A percentile compares a stretch with the other conserved stretches of the same genome.
Conservation (phyloP, 345 rosid species). For the Pistacia integerrima region DNA sequence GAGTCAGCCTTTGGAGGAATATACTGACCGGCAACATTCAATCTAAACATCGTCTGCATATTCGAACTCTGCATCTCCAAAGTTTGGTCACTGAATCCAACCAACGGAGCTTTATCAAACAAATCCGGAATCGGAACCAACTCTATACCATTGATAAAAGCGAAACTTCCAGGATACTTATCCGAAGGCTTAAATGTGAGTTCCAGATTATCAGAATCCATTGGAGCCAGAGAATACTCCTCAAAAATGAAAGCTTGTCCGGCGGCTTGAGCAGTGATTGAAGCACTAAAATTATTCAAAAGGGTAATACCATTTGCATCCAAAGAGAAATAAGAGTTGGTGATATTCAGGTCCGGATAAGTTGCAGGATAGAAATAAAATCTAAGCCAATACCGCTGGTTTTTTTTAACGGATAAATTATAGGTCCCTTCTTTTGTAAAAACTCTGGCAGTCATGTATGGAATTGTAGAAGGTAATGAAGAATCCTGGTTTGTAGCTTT, state of each 20-base stretch:
- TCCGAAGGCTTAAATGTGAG: constrained; percentile 58
- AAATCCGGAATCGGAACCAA: constrained; percentile 52
- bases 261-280: constrained; percentile 67
- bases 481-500: constrained; percentile 68
- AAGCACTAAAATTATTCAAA: constrained; percentile 71
- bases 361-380: constrained; percentile 68
- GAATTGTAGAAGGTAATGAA: constrained; percentile 59
- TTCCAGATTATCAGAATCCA: constrained; percentile 30
- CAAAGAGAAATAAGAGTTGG: constrained; percentile 62
- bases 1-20: constrained; percentile 63
- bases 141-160: constrained; percentile 80
- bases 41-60: constrained; percentile 65
- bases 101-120: constrained; percentile 49
- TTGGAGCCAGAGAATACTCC: constrained; percentile 64
- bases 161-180: constrained; percentile 42
- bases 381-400: constrained; percentile 49
- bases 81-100: constrained; percentile 51
- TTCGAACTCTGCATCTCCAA: constrained; percentile 34
- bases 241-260: constrained; percentile 65
- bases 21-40: constrained; percentile 71
- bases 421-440: constrained; percentile 59
- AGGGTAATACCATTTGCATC: constrained; percentile 51
- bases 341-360: constrained; percentile 45
- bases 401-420: constrained; percentile 42
- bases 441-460: constrained; percentile 76